Percentiles rank a stretch among this genome's conserved stretches.
phyloP scores from a whole-genome alignment of 2,329 filamentous ascomycete species.

The Cladosporium sp. region DNA sequence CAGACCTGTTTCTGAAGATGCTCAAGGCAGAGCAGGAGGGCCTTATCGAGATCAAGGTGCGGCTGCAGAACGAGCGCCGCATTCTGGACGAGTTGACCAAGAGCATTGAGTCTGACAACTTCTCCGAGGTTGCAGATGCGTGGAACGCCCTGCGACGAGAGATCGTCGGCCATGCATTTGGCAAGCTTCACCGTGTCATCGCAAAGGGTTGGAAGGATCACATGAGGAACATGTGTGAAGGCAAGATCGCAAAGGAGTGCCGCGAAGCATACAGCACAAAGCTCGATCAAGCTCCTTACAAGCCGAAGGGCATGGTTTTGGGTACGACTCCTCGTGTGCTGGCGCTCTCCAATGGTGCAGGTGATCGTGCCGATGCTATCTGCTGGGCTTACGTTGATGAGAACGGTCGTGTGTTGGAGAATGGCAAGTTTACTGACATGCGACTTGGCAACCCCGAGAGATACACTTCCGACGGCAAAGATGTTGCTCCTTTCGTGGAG shows the following conservation, averaged over 20 bases:
- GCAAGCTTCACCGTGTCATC: slow-evolving; percentile 80
- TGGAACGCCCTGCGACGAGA: slow-evolving; percentile 91
- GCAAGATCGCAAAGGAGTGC: slow-evolving; percentile 82
- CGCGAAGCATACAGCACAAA: slow-evolving; percentile 86
- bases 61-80: slow-evolving; percentile 72
- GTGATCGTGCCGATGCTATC: slow-evolving; percentile 76
- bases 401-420: slow-evolving; percentile 83
- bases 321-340: slow-evolving; percentile 87
- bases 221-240: slow-evolving; percentile 89
- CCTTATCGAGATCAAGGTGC: slow-evolving; percentile 80
- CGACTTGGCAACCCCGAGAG: slow-evolving; percentile 67
- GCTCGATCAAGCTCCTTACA: slow-evolving; percentile 93
- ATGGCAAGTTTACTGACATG: slow-evolving; percentile 83
- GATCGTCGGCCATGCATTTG: slow-evolving; percentile 77
- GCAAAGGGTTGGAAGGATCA: slow-evolving; percentile 93
- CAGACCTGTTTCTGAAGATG: slow-evolving; percentile 94
- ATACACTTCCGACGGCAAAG: slow-evolving; percentile 64
- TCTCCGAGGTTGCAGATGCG: slow-evolving; percentile 88
- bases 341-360: slow-evolving; percentile 82
- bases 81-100: slow-evolving; percentile 76
- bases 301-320: slow-evolving; percentile 87
- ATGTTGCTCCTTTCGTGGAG: slow-evolving; percentile 72
- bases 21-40: slow-evolving; percentile 95
- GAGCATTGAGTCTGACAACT: slow-evolving; percentile 92
- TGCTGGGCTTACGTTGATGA: slow-evolving; percentile 94